Conservation (phyloP, 1,139 yeast genomes). For the Candida tetrigidarum region DNA sequence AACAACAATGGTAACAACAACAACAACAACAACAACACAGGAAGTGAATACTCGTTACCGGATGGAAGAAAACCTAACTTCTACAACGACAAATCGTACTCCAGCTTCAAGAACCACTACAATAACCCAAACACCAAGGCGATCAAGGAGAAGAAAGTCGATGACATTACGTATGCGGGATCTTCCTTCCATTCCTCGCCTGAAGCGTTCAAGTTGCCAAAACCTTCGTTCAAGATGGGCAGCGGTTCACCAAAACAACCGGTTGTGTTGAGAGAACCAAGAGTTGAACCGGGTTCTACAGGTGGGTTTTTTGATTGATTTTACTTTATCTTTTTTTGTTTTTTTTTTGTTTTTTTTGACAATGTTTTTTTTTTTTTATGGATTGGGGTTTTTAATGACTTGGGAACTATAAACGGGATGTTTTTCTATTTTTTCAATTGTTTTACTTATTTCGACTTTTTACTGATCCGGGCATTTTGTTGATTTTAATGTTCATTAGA, state of each 20-base stretch:
- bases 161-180: constrained; percentile 49
- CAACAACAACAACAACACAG: neutral
- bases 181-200: constrained; percentile 63
- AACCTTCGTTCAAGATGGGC: constrained; percentile 48
- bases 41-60: constrained; percentile 26
- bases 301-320: neutral
- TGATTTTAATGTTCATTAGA: constrained; percentile 1
- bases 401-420: neutral
- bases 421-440: constrained; percentile 1
- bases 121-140: constrained; percentile 17
- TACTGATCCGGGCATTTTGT: neutral
- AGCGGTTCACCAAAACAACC: constrained; percentile 14
- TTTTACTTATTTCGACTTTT: neutral
- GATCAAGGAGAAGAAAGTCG: constrained; percentile 24
- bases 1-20: neutral
- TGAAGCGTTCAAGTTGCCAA: constrained; percentile 58
- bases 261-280: neutral
- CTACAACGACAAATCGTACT: constrained; percentile 16
- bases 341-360: constrained; percentile 3
- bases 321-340: neutral
- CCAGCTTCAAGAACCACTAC: neutral
- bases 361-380: constrained; percentile 5
- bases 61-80: constrained; percentile 40
- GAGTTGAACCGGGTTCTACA: neutral
- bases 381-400: neutral